Evolutionary conservation across 768 basidiomycete genomes (phyloP).

Genomic region (Rhodotorula toruloides): DNA sequence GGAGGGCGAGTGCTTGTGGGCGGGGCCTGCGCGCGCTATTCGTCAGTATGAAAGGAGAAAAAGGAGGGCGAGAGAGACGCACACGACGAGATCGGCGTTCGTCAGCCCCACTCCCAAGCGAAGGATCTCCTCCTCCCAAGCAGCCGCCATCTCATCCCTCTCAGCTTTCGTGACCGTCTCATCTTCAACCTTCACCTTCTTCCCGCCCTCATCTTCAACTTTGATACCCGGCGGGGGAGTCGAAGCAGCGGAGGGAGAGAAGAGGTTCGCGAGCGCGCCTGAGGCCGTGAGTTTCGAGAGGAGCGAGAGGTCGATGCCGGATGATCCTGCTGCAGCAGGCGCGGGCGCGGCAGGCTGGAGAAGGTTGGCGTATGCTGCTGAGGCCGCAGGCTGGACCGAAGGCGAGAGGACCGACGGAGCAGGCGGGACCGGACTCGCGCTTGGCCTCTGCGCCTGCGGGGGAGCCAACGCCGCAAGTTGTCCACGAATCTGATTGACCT

Average conservation of each 20-base stretch:
- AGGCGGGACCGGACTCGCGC: conserved; percentile 43
- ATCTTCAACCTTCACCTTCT: neutral
- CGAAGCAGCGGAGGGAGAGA: neutral
- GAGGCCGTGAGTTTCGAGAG: conserved; percentile 25
- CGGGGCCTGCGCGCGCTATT: conserved; percentile 55
- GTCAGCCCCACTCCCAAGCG: conserved; percentile 58
- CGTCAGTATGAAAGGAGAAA: neutral
- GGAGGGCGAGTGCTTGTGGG: conserved; percentile 59
- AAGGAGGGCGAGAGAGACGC: conserved; percentile 39
- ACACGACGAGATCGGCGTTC: conserved; percentile 69
- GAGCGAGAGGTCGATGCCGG: conserved; percentile 25
- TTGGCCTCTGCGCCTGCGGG: conserved; percentile 40
- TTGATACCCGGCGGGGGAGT: neutral
- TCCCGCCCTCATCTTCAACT: conserved; percentile 1
- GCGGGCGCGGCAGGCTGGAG: conserved; percentile 2
- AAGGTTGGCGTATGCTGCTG: too few species aligned
- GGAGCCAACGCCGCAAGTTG: conserved; percentile 46
- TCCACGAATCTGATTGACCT: conserved; percentile 47
- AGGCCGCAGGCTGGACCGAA: too few species aligned
- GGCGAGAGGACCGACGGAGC: conserved; percentile 41
- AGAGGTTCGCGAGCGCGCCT: conserved; percentile 23
- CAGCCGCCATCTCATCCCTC: conserved; percentile 7
- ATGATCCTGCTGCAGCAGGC: neutral
- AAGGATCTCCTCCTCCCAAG: conserved; percentile 26
- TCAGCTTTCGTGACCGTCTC: neutral